phyloP scores from a whole-genome alignment of 345 rosid genomes.

The Acer yangbiense region DNA sequence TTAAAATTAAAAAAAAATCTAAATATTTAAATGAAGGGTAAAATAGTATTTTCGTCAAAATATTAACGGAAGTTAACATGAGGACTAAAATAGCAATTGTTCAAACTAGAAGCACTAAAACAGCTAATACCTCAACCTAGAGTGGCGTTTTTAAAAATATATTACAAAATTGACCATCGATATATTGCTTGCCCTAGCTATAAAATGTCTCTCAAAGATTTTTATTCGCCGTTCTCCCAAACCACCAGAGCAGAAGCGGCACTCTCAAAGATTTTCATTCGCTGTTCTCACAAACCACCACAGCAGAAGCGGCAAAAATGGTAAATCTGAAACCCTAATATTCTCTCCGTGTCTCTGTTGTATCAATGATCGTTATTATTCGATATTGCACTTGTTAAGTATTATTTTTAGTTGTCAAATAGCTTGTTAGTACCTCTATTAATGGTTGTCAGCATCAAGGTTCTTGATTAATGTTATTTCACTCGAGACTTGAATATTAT shows the following conservation, averaged over 20 bases:
- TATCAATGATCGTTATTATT: background rate
- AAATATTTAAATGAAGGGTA: too few species aligned
- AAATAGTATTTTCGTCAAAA: too few species aligned
- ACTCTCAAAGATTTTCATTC: background rate
- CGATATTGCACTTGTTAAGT: background rate
- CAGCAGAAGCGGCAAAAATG: slow-evolving; percentile 13
- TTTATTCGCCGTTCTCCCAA: background rate
- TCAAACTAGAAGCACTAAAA: too few species aligned
- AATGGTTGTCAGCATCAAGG: background rate
- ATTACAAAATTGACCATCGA: background rate
- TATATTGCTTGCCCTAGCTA: slow-evolving; percentile 6
- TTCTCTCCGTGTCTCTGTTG: background rate
- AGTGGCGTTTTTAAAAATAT: too few species aligned
- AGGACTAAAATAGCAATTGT: too few species aligned
- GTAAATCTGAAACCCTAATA: slow-evolving; percentile 4
- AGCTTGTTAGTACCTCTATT: too few species aligned
- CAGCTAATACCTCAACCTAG: too few species aligned
- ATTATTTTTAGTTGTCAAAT: background rate
- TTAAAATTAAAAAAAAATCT: too few species aligned
- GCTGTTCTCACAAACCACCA: background rate
- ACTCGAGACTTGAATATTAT: background rate
- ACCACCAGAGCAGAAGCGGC: slow-evolving; percentile 4
- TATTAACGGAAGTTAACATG: too few species aligned
- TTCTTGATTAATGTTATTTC: background rate
- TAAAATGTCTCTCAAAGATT: background rate